phyloP scores from a whole-genome alignment of 75 land plant species.

The Selaginella moellendorffii region DNA sequence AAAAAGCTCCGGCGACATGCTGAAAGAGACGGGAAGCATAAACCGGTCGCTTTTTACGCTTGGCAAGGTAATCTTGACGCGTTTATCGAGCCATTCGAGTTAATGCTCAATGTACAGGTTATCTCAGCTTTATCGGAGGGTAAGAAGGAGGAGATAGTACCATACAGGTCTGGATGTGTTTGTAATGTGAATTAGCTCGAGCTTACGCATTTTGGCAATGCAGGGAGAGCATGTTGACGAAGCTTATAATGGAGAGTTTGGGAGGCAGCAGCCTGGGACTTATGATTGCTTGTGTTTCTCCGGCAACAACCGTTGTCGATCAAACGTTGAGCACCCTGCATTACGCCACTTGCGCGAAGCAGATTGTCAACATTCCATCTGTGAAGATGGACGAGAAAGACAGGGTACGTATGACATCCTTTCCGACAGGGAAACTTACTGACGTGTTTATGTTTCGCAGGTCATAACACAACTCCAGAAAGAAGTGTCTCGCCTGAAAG shows the following conservation, averaged over 20 bases:
- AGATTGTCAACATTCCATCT: conserved; percentile 28
- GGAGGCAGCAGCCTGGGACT: conserved; percentile 30
- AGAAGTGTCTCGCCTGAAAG: conserved; percentile 19
- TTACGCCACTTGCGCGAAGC: conserved; percentile 32
- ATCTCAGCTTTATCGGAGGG: conserved; percentile 32
- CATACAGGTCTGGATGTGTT: conserved; percentile 23
- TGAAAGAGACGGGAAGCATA: conserved; percentile 31
- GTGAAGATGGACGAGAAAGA: conserved; percentile 28
- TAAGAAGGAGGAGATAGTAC: conserved; percentile 32
- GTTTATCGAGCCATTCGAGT: too few species aligned
- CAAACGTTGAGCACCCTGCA: conserved; percentile 29
- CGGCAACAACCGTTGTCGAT: conserved; percentile 24
- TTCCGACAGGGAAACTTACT: neutral
- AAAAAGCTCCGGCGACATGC: conserved; percentile 31
- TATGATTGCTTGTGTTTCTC: conserved; percentile 33
- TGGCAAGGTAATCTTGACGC: conserved; percentile 30
- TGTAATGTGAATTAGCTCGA: neutral
- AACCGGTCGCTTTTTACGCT: conserved; percentile 32
- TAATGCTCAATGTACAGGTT: too few species aligned
- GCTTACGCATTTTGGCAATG: neutral
- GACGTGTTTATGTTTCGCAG: conserved; percentile 4
- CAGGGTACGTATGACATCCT: conserved; percentile 18
- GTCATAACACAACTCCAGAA: conserved; percentile 20
- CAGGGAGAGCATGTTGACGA: conserved; percentile 37
- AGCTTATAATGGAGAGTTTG: conserved; percentile 32